Percentiles rank a stretch among this genome's conserved stretches.
Conservation (phyloP, 768 basidiomycete genomes). For the Tricholoma hemisulphureum region DNA sequence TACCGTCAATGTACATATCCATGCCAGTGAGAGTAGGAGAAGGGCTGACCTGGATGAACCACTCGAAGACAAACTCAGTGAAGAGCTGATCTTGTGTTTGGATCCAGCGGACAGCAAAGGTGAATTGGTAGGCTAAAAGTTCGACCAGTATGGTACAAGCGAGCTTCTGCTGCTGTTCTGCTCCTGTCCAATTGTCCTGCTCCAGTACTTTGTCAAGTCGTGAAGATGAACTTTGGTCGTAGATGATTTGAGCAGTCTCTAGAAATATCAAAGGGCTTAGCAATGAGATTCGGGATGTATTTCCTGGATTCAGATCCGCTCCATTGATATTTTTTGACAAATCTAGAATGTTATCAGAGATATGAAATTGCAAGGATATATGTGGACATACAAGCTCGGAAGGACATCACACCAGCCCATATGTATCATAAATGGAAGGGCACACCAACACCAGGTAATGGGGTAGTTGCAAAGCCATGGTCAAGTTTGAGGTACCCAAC, state of each 20-base stretch:
- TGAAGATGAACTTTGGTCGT: slow-evolving; percentile 94
- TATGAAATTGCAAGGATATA: not conserved
- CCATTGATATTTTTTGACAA: slow-evolving; percentile 98
- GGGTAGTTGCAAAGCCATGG: slow-evolving; percentile 96
- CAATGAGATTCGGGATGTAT: no score
- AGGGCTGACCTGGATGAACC: slow-evolving; percentile 95
- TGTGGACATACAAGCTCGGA: slow-evolving; percentile 80
- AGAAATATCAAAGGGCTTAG: slow-evolving; percentile 79
- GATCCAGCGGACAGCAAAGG: no score
- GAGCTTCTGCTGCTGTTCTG: no score
- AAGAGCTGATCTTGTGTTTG: no score
- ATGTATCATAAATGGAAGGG: slow-evolving; percentile 99
- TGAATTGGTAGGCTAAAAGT: no score
- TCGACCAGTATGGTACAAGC: no score
- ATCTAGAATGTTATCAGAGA: no score
- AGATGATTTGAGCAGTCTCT: slow-evolving; percentile 90
- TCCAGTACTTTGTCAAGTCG: slow-evolving; percentile 95
- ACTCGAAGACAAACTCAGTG: no score
- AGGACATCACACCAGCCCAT: slow-evolving; percentile 97
- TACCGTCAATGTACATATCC: slow-evolving; percentile 92
- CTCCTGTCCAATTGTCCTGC: slow-evolving; percentile 87
- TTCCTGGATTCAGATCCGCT: slow-evolving; percentile 87
- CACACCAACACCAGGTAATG: slow-evolving; percentile 95
- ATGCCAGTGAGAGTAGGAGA: slow-evolving; percentile 95
- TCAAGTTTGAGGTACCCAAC: slow-evolving; percentile 93